Conservation (phyloP, 78 protist species). For the Pigoraptor vietnamica region DNA sequence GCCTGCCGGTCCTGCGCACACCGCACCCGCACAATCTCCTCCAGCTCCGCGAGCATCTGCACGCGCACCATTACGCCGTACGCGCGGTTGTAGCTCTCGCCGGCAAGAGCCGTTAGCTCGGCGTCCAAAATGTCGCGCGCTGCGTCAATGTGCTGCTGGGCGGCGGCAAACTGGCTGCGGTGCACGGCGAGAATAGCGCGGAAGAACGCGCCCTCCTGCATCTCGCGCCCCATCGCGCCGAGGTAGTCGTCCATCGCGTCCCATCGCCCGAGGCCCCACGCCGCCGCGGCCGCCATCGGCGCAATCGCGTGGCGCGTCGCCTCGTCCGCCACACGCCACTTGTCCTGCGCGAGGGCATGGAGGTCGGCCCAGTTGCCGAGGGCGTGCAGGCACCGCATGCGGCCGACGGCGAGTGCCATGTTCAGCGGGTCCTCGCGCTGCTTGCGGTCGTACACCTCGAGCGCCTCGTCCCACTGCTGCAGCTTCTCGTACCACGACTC, state of each 20-base stretch:
- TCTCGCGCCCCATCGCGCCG: conserved; percentile 6
- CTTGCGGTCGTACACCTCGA: conserved; percentile 67
- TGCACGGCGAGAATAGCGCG: conserved; percentile 34
- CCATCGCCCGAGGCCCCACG: conserved; percentile 80
- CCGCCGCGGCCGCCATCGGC: conserved; percentile 85
- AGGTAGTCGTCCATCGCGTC: conserved; percentile 24
- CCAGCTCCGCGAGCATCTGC: conserved; percentile 79
- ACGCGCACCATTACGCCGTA: conserved; percentile 56
- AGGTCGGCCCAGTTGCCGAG: conserved; percentile 75
- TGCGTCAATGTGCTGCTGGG: conserved; percentile 59
- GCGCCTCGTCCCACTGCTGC: conserved; percentile 91
- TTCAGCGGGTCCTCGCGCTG: conserved; percentile 43
- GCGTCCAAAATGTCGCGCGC: conserved; percentile 75
- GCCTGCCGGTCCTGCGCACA: conserved; percentile 10
- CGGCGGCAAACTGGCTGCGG: conserved; percentile 41
- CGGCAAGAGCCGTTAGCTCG: conserved; percentile 81
- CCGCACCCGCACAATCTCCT: conserved; percentile 67
- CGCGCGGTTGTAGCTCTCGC: conserved; percentile 76
- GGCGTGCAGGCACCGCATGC: conserved; percentile 87
- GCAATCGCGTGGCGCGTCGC: conserved; percentile 41
- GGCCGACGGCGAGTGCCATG: conserved; percentile 59
- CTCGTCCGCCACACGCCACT: conserved; percentile 48
- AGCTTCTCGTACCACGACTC: conserved; percentile 93
- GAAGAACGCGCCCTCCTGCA: not conserved
- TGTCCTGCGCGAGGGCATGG: conserved; percentile 33